A percentile compares a stretch with the other conserved stretches of the same genome.
phyloP scores from a whole-genome alignment of 352 stramenopile species.

The Globisporangium recalcitrans region DNA sequence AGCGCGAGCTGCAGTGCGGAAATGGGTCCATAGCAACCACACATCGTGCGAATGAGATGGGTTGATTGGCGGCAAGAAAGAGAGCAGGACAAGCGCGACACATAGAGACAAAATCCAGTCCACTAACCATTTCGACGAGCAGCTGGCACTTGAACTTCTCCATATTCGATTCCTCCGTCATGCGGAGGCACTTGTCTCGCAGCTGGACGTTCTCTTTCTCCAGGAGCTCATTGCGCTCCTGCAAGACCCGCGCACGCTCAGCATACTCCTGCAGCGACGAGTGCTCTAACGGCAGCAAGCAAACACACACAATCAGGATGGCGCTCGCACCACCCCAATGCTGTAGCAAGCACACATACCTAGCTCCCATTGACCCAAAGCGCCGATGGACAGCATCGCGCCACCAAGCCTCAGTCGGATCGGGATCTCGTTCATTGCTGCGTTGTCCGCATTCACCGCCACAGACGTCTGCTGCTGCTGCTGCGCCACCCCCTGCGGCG shows the following conservation, averaged over 20 bases:
- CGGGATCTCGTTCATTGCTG: constrained; percentile 40
- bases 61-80: not conserved
- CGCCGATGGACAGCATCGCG: constrained; percentile 38
- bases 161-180: constrained; percentile 82
- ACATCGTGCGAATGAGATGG: not conserved
- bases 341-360: constrained; percentile 28
- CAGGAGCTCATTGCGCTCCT: constrained; percentile 38
- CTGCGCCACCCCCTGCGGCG: not conserved
- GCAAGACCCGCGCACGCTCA: constrained; percentile 28
- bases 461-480: constrained; percentile 3
- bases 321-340: too few species aligned
- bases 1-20: constrained; percentile 46
- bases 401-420: constrained; percentile 55
- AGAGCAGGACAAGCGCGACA: too few species aligned
- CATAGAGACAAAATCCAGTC: not conserved
- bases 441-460: constrained; percentile 15
- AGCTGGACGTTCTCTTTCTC: constrained; percentile 63
- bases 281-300: constrained; percentile 34
- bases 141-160: constrained; percentile 87
- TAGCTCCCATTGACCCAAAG: constrained; percentile 53
- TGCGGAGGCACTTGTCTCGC: constrained; percentile 44
- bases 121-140: constrained; percentile 77
- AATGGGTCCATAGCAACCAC: not conserved
- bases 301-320: not conserved
- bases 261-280: constrained; percentile 41